Evolutionary conservation across 148 eudicot genomes (phyloP).

Genomic region (Vaccinium macrocarpon): DNA sequence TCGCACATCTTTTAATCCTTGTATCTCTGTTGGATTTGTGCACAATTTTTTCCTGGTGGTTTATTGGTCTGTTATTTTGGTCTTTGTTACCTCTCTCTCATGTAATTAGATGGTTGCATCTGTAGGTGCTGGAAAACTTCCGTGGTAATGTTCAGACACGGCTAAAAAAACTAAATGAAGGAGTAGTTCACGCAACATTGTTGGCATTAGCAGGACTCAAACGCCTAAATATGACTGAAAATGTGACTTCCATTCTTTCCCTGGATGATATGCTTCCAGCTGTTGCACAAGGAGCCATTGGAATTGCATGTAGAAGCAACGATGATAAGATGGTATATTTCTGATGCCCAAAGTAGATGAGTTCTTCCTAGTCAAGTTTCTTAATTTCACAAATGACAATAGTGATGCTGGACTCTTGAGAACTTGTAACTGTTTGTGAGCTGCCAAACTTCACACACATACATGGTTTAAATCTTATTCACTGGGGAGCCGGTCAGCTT

Average conservation of each 20-base stretch:
- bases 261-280: slow-evolving; percentile 99
- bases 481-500: background rate
- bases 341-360: background rate
- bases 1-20: background rate
- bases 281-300: slow-evolving; percentile 96
- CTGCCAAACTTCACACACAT: background rate
- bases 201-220: slow-evolving; percentile 91
- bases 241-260: slow-evolving; percentile 68
- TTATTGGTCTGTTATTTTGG: slow-evolving; percentile 8
- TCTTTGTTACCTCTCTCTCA: slow-evolving; percentile 10
- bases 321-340: slow-evolving; percentile 77
- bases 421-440: background rate
- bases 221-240: slow-evolving; percentile 81
- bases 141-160: slow-evolving; percentile 96
- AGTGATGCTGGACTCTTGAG: slow-evolving; percentile 8
- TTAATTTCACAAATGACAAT: background rate
- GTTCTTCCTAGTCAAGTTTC: background rate
- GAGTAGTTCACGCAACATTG: slow-evolving; percentile 79
- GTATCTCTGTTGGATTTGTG: background rate
- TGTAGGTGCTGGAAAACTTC: slow-evolving; percentile 85
- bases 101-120: slow-evolving; percentile 11
- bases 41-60: background rate
- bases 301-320: slow-evolving; percentile 81
- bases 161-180: slow-evolving; percentile 72
- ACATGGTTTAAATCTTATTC: background rate